Evolutionary conservation across 352 stramenopile genomes (phyloP).

Genomic region (Globisporangium parvum): DNA sequence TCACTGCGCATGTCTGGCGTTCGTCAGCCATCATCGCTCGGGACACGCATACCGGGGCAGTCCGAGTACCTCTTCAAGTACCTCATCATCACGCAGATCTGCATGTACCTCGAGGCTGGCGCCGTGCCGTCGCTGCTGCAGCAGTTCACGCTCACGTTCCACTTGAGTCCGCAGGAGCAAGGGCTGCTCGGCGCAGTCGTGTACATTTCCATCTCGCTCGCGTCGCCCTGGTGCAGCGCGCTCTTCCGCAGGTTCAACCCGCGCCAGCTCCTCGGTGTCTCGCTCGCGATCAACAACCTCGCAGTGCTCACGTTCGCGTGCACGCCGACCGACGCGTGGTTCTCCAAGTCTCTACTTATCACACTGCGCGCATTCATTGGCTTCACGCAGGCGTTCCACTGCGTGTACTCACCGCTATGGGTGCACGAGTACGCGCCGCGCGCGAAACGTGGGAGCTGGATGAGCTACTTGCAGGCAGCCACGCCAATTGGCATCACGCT

Average conservation of each 20-base stretch:
- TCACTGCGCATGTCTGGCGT: background rate
- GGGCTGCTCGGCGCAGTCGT: conserved; percentile 75
- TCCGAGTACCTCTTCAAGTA: conserved; percentile 82
- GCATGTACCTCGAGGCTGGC: conserved; percentile 84
- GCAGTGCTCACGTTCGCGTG: conserved; percentile 69
- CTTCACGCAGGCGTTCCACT: conserved; percentile 77
- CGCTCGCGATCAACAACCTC: conserved; percentile 74
- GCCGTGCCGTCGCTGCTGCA: conserved; percentile 79
- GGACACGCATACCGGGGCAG: conserved; percentile 11
- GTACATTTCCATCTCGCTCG: conserved; percentile 78
- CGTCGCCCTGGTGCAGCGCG: conserved; percentile 73
- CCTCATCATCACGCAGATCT: conserved; percentile 78
- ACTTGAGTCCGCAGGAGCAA: conserved; percentile 70
- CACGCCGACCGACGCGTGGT: conserved; percentile 49
- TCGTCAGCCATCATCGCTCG: background rate
- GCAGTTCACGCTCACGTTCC: conserved; percentile 77
- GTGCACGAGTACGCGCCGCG: conserved; percentile 82
- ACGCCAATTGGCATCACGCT: conserved; percentile 73
- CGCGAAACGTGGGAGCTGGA: conserved; percentile 63
- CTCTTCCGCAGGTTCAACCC: conserved; percentile 76
- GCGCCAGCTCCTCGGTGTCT: conserved; percentile 55
- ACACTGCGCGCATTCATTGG: conserved; percentile 62
- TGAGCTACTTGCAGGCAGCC: conserved; percentile 80
- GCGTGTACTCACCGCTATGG: conserved; percentile 83
- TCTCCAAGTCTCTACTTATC: conserved; percentile 77